Percentiles rank a stretch among this genome's conserved stretches.
These are phyloP conservation scores for Cenchrus purpureus DNA, from an alignment of 176 grass and related monocot species.

Conservation along the genomic window DNA sequence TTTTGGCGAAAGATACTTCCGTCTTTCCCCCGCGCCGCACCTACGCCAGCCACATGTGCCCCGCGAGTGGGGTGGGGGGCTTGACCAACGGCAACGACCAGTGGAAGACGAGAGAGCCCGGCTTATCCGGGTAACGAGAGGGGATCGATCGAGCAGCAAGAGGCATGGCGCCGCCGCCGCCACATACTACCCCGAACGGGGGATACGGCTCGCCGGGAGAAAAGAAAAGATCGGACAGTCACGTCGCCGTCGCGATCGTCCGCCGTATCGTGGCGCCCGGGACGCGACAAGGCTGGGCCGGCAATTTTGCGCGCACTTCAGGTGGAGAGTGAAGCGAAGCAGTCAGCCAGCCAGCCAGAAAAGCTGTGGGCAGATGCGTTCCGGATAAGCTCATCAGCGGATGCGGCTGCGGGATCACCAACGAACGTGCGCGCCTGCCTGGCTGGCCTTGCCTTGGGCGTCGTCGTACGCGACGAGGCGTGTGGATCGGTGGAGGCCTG, in stretches of 20 bases:
- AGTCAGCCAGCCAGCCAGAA: neutral
- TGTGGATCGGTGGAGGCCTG: no score
- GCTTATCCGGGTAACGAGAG: neutral
- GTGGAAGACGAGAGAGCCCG: constrained; percentile 15
- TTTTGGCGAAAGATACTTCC: constrained; percentile 32
- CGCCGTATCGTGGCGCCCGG: neutral
- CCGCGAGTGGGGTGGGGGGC: neutral
- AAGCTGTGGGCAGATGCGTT: neutral
- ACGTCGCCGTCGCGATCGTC: neutral
- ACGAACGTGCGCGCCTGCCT: neutral
- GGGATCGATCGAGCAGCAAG: neutral
- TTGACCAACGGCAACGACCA: neutral
- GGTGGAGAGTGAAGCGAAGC: neutral
- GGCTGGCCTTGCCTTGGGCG: neutral
- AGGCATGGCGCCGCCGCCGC: constrained; percentile 14
- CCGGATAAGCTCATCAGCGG: neutral
- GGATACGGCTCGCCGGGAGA: neutral
- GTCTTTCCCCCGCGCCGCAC: neutral
- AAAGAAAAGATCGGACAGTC: neutral
- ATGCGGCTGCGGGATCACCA: constrained; percentile 13
- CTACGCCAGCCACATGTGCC: neutral
- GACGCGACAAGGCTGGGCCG: neutral
- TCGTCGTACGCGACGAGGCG: neutral
- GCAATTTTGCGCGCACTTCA: neutral
- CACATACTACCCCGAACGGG: neutral